Conservation (phyloP, 495 filamentous ascomycete species). For the Penicillium psychrofluorescens region DNA sequence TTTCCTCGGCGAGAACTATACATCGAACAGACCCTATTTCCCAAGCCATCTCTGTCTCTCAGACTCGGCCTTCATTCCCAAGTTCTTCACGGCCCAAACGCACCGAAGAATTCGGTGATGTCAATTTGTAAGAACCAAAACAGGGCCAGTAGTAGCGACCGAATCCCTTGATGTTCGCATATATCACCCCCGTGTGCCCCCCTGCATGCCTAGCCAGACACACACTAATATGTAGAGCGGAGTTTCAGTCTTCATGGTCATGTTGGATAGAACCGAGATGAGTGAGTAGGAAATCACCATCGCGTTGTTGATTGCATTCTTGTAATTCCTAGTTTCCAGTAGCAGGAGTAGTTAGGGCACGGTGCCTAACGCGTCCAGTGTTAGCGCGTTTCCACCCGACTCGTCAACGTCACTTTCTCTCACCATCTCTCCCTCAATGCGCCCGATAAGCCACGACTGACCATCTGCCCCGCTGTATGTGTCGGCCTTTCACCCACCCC, state of each 20-base stretch:
- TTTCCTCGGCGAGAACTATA: not conserved
- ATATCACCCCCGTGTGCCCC: not conserved
- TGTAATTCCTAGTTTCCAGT: too few species aligned
- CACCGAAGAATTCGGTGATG: conserved; percentile 7
- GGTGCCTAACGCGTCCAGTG: not conserved
- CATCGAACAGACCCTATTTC: not conserved
- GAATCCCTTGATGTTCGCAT: not conserved
- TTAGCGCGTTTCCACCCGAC: not conserved
- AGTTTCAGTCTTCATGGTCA: not conserved
- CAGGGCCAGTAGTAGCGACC: not conserved
- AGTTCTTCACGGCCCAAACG: not conserved
- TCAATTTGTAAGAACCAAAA: not conserved
- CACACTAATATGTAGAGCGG: too few species aligned
- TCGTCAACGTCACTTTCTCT: not conserved
- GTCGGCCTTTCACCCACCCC: conserved; percentile 2
- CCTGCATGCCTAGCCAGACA: conserved; percentile 1
- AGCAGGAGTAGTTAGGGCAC: too few species aligned
- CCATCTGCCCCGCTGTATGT: conserved; percentile 24
- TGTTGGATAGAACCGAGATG: not conserved
- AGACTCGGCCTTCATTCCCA: conserved; percentile 2
- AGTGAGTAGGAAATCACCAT: too few species aligned
- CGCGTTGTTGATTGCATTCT: too few species aligned
- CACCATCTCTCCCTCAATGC: not conserved
- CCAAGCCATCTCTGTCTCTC: too few species aligned
- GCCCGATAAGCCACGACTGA: not conserved